Percentiles rank a stretch among this genome's conserved stretches.
Evolutionary conservation across 78 protist species (phyloP).

Genomic region (Salpingoeca rosetta): DNA sequence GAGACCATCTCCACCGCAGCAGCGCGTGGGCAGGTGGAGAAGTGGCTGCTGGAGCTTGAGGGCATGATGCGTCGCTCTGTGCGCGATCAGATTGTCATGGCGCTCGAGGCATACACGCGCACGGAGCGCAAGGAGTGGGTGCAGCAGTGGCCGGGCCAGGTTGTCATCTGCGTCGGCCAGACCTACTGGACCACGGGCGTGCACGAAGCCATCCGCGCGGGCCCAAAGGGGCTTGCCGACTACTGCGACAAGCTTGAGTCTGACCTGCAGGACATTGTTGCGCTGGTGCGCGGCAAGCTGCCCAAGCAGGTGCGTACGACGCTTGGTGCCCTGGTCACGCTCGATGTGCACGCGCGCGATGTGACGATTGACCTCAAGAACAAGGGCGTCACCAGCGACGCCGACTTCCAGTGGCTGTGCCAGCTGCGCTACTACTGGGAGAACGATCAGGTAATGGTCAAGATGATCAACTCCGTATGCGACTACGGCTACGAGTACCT

Average conservation of each 20-base stretch:
- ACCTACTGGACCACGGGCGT: constrained; percentile 59
- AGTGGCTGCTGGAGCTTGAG: constrained; percentile 60
- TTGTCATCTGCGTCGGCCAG: constrained; percentile 45
- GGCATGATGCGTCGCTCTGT: constrained; percentile 35
- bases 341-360: constrained; percentile 78
- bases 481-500: constrained; percentile 73
- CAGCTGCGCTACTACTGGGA: constrained; percentile 67
- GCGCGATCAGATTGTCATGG: not conserved
- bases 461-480: constrained; percentile 35
- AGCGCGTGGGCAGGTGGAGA: constrained; percentile 59
- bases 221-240: constrained; percentile 11
- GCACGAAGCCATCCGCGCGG: constrained; percentile 48
- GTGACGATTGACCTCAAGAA: constrained; percentile 34
- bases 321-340: constrained; percentile 54
- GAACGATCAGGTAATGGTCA: constrained; percentile 16
- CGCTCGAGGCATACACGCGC: constrained; percentile 15
- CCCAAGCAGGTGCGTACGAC: constrained; percentile 26
- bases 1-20: not conserved
- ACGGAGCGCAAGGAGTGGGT: constrained; percentile 18
- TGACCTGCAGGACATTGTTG: constrained; percentile 36
- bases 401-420: constrained; percentile 67
- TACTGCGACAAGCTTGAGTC: not conserved
- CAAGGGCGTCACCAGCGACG: not conserved
- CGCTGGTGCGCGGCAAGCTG: constrained; percentile 38
- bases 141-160: constrained; percentile 8